Base-by-base conservation (phyloP, 306 rosid species). In the Pyrus communis region DNA sequence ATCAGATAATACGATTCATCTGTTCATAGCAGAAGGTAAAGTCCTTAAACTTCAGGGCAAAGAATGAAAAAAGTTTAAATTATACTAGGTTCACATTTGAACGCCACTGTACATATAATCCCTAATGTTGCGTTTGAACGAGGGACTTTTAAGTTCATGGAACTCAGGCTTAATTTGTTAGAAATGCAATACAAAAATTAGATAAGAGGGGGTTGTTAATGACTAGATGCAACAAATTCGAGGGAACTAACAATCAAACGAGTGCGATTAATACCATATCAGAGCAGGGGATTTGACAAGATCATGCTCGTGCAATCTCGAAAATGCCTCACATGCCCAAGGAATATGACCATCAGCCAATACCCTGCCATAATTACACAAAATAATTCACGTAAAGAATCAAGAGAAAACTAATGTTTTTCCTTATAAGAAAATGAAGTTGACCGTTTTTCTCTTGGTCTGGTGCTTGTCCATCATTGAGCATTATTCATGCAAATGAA, bases 311-410 rank as follows among this genome's bases (percentile, higher is more conserved):
- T 92, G 91, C 74, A 79, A 58, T 63, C 69, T 85, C 25, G 96
- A 83, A 86, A 95, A 92, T 49, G 96, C 97, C 73, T 88, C 91
- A 22, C 86, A 95, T 12, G 97, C 90, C 99, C 97, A 95, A 25
- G 87, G 89, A 75, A 92, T 63, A 73, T 95, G 99, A 65, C 96
- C 88, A 78, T 90, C 96, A 3, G 91, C 90, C 67, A 79, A 87
- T 73, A 95, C 97, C 67, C 97, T 95, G 90, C 45, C 54, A 69
- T 18, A 65, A 80, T 61, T 55, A 68, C 79, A 75, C n/a, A 77
- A 80, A 81, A 61, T 31, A 28, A 61, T 73, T 75, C 59, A 79
- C 67, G 77, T 73, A 23, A 81, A 38, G 77, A 72, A 81, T 12
- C 25, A 2, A 43, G 25, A 23, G 9, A 40, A 42, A 73, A 40